Evolutionary conservation across 2,329 filamentous ascomycete genomes (phyloP).

Genomic region (Fusarium pseudocircinatum): DNA sequence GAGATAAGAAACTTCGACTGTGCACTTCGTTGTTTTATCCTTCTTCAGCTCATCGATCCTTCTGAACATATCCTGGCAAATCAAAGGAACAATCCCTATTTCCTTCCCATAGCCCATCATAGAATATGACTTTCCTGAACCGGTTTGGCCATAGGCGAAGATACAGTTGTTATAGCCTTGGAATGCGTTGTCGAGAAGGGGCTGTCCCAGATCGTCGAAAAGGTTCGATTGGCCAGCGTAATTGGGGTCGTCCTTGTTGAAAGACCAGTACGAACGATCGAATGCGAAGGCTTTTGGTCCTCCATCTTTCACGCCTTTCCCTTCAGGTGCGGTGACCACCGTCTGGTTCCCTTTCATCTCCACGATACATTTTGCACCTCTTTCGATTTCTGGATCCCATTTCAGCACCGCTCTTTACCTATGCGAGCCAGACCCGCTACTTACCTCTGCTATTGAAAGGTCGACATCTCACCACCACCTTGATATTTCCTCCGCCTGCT

Average conservation of each 20-base stretch:
- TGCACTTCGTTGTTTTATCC: constrained; percentile 84
- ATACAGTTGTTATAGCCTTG: constrained; percentile 99
- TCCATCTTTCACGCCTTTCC: constrained; percentile 75
- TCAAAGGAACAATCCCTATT: constrained; percentile 93
- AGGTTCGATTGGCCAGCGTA: constrained; percentile 92
- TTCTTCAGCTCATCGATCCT: constrained; percentile 76
- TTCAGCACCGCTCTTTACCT: constrained; percentile 30
- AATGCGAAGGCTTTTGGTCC: constrained; percentile 91
- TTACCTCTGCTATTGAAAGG: constrained; percentile 96
- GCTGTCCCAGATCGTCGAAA: constrained; percentile 86
- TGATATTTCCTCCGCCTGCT: constrained; percentile 92
- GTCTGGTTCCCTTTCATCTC: constrained; percentile 97
- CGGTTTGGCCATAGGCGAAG: constrained; percentile 98
- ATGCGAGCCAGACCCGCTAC: constrained; percentile 34
- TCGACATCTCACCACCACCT: constrained; percentile 96
- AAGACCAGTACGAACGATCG: constrained; percentile 98
- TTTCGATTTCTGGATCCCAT: constrained; percentile 76
- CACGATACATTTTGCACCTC: constrained; percentile 94
- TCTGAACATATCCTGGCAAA: constrained; percentile 97
- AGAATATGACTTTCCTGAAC: constrained; percentile 97
- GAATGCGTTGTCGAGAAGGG: constrained; percentile 96
- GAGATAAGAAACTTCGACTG: constrained; percentile 96
- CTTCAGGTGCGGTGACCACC: constrained; percentile 77
- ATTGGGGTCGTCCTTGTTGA: constrained; percentile 80
- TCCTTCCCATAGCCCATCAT: constrained; percentile 99